Evolutionary conservation across 2,329 filamentous ascomycete species (phyloP).

Genomic region (Apiospora arundinis): DNA sequence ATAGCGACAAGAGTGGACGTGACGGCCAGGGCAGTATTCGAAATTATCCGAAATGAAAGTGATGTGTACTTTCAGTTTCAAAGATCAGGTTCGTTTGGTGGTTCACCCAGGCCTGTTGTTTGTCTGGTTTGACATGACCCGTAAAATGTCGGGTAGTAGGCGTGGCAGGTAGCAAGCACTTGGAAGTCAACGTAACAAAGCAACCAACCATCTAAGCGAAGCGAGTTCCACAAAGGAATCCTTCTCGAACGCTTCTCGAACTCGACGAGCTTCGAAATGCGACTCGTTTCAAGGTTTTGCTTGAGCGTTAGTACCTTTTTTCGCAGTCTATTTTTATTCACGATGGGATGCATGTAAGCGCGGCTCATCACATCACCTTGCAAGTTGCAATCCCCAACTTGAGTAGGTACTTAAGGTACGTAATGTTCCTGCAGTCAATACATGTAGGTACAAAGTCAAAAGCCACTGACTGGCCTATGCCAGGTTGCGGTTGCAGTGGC

Average conservation of each 20-base stretch:
- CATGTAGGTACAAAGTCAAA: not conserved
- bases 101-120: not conserved
- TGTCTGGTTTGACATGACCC: not conserved
- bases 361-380: not conserved
- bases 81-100: not conserved
- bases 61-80: not conserved
- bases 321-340: not conserved
- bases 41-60: conserved; percentile 6
- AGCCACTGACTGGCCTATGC: too few relatives aligned
- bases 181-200: not conserved
- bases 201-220: not conserved
- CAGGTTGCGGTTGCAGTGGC: too few relatives aligned
- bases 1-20: not conserved
- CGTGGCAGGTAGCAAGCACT: too few relatives aligned
- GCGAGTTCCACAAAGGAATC: not conserved
- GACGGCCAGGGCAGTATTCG: not conserved
- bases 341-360: conserved; percentile 4
- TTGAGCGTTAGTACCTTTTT: not conserved
- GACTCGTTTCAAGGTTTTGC: not conserved
- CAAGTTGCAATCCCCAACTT: not conserved
- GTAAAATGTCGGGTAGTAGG: not conserved
- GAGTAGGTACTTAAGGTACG: too few relatives aligned
- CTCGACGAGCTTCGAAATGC: not conserved
- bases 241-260: conserved; percentile 15
- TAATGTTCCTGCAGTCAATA: not conserved